Conservation (phyloP, 176 grass and related monocot genomes). For the Avena sativa region DNA sequence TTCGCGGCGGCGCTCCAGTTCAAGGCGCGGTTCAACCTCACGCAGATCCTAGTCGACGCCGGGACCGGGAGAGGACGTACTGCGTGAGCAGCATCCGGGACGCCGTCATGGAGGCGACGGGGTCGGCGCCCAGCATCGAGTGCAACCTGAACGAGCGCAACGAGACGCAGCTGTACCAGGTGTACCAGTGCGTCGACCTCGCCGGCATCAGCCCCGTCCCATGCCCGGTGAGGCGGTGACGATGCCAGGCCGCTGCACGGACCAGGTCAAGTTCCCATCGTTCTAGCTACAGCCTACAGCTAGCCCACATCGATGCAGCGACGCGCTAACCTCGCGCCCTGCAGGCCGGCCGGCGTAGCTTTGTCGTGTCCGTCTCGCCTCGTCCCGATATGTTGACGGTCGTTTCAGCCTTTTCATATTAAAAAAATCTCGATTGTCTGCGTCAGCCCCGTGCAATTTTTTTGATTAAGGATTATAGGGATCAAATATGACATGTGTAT, state of each 20-base stretch:
- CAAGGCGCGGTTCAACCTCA: constrained; percentile 11
- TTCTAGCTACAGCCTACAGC: constrained; percentile 36
- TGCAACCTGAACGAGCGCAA: constrained; percentile 47
- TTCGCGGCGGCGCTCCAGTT: constrained; percentile 49
- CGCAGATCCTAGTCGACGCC: neutral
- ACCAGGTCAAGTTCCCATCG: constrained; percentile 57
- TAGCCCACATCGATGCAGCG: too few species aligned
- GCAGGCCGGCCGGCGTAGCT: too few species aligned
- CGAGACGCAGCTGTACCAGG: constrained; percentile 59
- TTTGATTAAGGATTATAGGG: too few species aligned
- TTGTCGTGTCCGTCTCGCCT: too few species aligned
- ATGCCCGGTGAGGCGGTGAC: constrained; percentile 28
- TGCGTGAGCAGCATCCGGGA: constrained; percentile 21
- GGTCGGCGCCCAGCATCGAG: constrained; percentile 46
- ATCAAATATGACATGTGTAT: too few species aligned
- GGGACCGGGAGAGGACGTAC: constrained; percentile 26
- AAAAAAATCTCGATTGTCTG: too few species aligned
- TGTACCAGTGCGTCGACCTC: constrained; percentile 53
- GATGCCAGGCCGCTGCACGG: constrained; percentile 8
- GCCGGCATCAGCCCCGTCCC: constrained; percentile 29
- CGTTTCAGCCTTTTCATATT: too few species aligned
- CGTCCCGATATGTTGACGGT: too few species aligned
- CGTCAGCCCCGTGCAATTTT: too few species aligned
- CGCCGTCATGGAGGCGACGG: constrained; percentile 41
- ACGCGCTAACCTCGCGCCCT: too few species aligned